Base-by-base conservation (phyloP, 2,329 filamentous ascomycete species). In the Colletotrichum horii region DNA sequence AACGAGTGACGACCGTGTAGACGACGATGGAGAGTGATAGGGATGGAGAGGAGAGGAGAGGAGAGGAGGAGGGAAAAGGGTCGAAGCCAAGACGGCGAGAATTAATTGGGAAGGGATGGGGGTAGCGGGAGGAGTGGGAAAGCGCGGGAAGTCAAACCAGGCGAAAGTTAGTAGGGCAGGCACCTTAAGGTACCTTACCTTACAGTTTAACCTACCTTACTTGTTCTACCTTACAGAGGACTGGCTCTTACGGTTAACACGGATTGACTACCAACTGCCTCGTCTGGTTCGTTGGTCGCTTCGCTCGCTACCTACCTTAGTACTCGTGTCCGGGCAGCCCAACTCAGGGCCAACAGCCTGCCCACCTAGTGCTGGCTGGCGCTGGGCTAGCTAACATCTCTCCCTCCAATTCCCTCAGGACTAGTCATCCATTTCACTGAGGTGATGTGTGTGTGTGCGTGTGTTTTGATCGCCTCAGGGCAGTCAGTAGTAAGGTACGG, bases 111-210 rank as follows among this genome's bases (percentile, higher is more conserved):
- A 48, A 73, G 73, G 73, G 70, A 75, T 75, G 70, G 43, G 73
- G 64, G 68, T 5, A 28, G 58, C 70, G 64, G 64, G 43, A 75
- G 58, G 38, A 73, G 73, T 73, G 70, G 73, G 73, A 67, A 75
- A 68, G 70, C 62, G 24, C 64, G 73, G 70, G 73, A 75, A 73
- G 73, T 75, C 73, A 68, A 69, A 75, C 64, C 73, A 56, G 58
- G 69, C 24, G 56, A 67, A n/a, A 43, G 38, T 12, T 43, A 43
- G 38, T 43, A n/a, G n/a, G n/a, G n/a, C n/a, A n/a, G n/a, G n/a
- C n/a, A 43, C 9, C 8, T 43, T n/a, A 43, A 43, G 38, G 38
- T 43, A 43, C 38, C 19, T n/a, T 43, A 43, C 38, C 19, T n/a
- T 5, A 12, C 38, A 43, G 4, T 43, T 43, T 43, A 43, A 43